phyloP scores from a whole-genome alignment of 1,139 yeast genomes.

The Geotrichum klebahnii region DNA sequence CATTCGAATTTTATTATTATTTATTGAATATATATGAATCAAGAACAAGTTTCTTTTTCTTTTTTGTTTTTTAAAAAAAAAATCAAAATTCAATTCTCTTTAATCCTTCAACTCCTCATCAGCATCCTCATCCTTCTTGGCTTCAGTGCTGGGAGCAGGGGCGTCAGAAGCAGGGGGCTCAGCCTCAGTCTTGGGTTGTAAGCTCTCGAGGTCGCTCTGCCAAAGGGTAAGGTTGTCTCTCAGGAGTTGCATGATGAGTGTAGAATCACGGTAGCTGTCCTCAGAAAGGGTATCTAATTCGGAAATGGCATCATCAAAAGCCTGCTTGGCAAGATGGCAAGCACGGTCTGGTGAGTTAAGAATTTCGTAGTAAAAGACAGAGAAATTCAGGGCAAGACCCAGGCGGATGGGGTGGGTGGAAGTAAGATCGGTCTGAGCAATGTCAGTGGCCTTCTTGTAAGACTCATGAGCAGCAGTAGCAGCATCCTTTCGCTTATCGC shows the following conservation, averaged over 20 bases:
- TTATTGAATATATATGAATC: constrained; percentile 1
- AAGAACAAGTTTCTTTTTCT: not conserved
- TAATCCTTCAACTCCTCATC: constrained; percentile 18
- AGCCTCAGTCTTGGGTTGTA: constrained; percentile 14
- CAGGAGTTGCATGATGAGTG: constrained; percentile 96
- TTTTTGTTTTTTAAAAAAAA: not conserved
- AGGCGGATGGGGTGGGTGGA: constrained; percentile 99
- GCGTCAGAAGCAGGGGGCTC: constrained; percentile 16
- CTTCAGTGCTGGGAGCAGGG: constrained; percentile 23
- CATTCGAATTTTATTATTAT: constrained; percentile 6
- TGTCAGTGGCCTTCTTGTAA: constrained; percentile 93
- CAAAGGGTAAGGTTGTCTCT: constrained; percentile 98
- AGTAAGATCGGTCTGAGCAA: constrained; percentile 95
- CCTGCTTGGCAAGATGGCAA: constrained; percentile 98
- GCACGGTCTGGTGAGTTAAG: constrained; percentile 98
- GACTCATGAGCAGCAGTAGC: constrained; percentile 93
- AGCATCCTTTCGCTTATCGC: constrained; percentile 91
- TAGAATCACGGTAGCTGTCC: constrained; percentile 97
- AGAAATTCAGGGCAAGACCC: constrained; percentile 95
- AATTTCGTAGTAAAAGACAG: constrained; percentile 96
- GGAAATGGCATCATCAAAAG: constrained; percentile 98
- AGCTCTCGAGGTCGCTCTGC: constrained; percentile 56
- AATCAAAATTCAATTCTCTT: not conserved
- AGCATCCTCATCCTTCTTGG: constrained; percentile 28
- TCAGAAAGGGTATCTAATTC: constrained; percentile 96